Evolutionary conservation across 441 rosid genomes (phyloP), one percentile per base, ranked within the genome.

Genomic region (Euphorbia schlechtendalii): DNA sequence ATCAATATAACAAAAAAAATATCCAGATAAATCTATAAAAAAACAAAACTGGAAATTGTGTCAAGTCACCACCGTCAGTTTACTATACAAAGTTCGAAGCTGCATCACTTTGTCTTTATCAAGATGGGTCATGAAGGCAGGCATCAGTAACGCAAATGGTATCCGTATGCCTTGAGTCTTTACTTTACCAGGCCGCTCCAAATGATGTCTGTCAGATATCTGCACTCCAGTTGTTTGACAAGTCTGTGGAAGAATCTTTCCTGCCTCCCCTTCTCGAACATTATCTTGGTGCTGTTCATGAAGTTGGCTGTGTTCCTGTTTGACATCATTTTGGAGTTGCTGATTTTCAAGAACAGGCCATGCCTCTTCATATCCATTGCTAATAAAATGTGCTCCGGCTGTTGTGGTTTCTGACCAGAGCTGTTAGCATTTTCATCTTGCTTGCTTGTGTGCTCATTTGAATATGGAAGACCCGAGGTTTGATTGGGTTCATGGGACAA

Each of bases 91-190:
- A 56, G 83, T 82, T 66, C 77, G 88, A 77, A 90, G 96, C 81
- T 90, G 96, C 91, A 90, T 81, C 65, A 86, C 95, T 79, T 87
- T 90, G 74, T 93, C 95, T 77, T 87, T 87, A 70, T 88, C 92
- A 20, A 93, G 93, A 75, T 87, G 91, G 40, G 87, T 84, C 74
- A 78, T 56, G 71, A 93, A 78, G 45, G 86, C 80, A 64, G 97
- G 97, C 68, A 93, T 79, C 81, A 93, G 74, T 69, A 80, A 69
- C 43, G 81, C 80, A 80, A 93, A 93, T 0, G 99, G 93, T 57
- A 85, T 87, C 81, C 83, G 87, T 75, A 81, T 85, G 46, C 71
- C 70, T 27, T 75, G 84, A 70, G 60, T 74, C 67, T 76, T 73
- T 54, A 71, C 63, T 62, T 72, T 78, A 63, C 36, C 76, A 48